Conservation (phyloP, 2,329 filamentous ascomycete species). For the Arthrinium puccinioides region DNA sequence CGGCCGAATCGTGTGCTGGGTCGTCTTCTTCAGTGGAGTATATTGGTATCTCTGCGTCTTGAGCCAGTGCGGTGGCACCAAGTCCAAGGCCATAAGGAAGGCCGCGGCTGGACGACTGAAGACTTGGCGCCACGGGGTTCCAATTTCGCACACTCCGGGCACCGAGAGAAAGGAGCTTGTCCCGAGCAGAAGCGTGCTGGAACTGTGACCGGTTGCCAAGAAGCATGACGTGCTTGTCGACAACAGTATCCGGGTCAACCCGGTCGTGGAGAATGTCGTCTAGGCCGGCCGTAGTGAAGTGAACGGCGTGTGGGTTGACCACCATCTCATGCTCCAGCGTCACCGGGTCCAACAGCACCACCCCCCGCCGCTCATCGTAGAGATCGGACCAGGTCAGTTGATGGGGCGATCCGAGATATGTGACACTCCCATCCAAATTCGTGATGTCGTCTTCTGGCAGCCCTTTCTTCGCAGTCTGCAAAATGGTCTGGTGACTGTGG, state of each 20-base stretch:
- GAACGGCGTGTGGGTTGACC: constrained; percentile 19
- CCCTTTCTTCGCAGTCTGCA: constrained; percentile 9
- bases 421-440: constrained; percentile 17
- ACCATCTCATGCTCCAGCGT: constrained; percentile 20
- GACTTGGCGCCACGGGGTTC: constrained; percentile 10
- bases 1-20: not conserved
- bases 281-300: constrained; percentile 14
- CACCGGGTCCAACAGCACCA: constrained; percentile 19
- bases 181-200: constrained; percentile 19
- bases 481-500: constrained; percentile 23
- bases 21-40: not conserved
- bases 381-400: constrained; percentile 25
- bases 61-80: constrained; percentile 13
- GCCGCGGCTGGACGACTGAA: not conserved
- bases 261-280: constrained; percentile 13
- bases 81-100: constrained; percentile 10
- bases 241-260: constrained; percentile 10
- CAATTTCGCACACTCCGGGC: constrained; percentile 20
- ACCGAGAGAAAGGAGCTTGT: constrained; percentile 18
- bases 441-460: not conserved
- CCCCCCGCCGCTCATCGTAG: constrained; percentile 19
- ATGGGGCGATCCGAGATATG: constrained; percentile 22
- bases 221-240: constrained; percentile 23
- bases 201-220: constrained; percentile 15
- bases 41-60: constrained; percentile 7